Conservation (phyloP, 768 basidiomycete genomes). For the Termitomyces sp. region DNA sequence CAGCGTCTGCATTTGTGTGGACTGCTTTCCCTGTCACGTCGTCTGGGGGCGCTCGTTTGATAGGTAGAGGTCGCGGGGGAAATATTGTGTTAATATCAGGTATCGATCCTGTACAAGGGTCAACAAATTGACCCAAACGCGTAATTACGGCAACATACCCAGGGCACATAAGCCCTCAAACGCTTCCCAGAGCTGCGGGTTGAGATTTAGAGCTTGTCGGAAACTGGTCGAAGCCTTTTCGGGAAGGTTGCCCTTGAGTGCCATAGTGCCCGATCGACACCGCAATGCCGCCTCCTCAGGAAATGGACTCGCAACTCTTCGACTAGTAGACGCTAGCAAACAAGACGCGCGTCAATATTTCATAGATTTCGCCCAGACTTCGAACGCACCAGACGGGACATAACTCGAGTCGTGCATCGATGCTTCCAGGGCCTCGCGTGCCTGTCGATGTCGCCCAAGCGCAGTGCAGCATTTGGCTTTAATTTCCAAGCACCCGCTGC, state of each 20-base stretch:
- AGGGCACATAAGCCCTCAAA: conserved; percentile 81
- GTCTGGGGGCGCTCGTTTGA: conserved; percentile 49
- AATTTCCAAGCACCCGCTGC: conserved; percentile 73
- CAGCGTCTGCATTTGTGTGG: conserved; percentile 58
- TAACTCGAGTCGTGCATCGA: conserved; percentile 49
- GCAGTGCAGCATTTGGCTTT: conserved; percentile 70
- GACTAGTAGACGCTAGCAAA: conserved; percentile 46
- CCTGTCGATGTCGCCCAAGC: conserved; percentile 73
- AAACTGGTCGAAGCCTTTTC: conserved; percentile 71
- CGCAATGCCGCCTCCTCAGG: conserved; percentile 70
- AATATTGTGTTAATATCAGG: conserved; percentile 72
- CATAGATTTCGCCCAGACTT: background rate
- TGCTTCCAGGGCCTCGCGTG: conserved; percentile 64
- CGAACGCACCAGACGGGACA: conserved; percentile 51
- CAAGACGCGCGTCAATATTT: conserved; percentile 8
- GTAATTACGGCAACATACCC: conserved; percentile 42
- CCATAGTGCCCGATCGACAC: conserved; percentile 73
- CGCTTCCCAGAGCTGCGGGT: conserved; percentile 89
- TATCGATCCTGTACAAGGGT: conserved; percentile 44
- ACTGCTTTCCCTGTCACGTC: conserved; percentile 38
- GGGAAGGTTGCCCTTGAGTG: conserved; percentile 72
- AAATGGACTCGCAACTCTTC: conserved; percentile 50
- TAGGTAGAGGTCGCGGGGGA: conserved; percentile 54
- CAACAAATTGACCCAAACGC: conserved; percentile 6
- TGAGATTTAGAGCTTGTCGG: conserved; percentile 60